Base-by-base conservation (phyloP, 1,284 basidiomycete species). In the Cryptococcus floricola region DNA sequence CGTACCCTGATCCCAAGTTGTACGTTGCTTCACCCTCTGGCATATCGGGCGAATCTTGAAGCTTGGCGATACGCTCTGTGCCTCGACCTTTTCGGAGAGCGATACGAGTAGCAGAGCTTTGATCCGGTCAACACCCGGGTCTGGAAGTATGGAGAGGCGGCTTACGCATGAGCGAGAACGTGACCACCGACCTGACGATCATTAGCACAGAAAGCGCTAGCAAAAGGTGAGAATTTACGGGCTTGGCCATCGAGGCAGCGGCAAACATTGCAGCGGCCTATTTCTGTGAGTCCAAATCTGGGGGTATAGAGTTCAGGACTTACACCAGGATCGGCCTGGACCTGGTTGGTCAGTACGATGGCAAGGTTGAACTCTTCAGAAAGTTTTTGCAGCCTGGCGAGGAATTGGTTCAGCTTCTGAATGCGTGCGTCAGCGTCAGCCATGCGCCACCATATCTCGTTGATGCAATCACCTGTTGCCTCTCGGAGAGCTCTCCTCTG, bases 41-140 rank as follows among this genome's bases (percentile, higher is more conserved):
- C 64, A 87, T 83, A 71, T 95, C 92, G 5, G 92, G 92, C 66
- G 89, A 92, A 72, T 96, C 92, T 42, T 92, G 88, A 3, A 96
- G 81, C 72, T 95, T 96, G n/a, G 91, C 91, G 31, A 95, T 90
- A 56, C 92, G 87, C 78, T 96, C 92, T 71, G 95, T 92, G 5
- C 89, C 92, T 46, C 91, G 86, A 61, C 92, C 91, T 88, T 77
- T 77, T 48, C 74, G 65, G n/a, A 75, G 66, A 56, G 69, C 62
- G 44, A 76, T 71, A 18, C 73, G 72, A 14, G 71, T 73, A 0
- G 73, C 71, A 31, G 70, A 73, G 16, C 69, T 71, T 51, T 50
- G 39, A 51, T 39, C 16, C 41, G 7, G 37, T 49, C 31, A 31
- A 5, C 18, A 34, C 43, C 34, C 43, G 47, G 12, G 38, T n/a